A percentile compares a stretch with the other conserved stretches of the same genome.
These are phyloP conservation scores for Rosa rugosa DNA, from an alignment of 306 rosid species.

Conservation along the genomic window DNA sequence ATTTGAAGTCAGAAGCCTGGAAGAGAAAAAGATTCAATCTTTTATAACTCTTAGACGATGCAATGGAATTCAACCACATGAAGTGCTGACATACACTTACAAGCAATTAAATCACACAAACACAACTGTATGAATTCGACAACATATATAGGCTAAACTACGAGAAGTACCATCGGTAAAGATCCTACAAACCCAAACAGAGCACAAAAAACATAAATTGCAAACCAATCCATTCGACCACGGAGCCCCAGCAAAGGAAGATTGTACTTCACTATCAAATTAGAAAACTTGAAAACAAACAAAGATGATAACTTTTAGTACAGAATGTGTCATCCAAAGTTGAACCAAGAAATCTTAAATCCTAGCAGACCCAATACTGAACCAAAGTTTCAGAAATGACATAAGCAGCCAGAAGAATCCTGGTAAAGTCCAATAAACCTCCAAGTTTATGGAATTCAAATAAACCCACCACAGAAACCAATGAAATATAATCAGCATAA, in stretches of 20 bases:
- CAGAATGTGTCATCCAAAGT: background rate
- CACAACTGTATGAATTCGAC: background rate
- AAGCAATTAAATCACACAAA: background rate
- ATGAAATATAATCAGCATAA: background rate
- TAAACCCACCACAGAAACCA: background rate
- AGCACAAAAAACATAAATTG: background rate
- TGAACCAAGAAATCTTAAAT: background rate
- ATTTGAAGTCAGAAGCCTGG: background rate
- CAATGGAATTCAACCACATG: background rate
- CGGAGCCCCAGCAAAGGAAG: background rate
- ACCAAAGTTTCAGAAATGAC: constrained; percentile 21
- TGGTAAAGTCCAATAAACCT: background rate
- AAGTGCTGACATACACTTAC: background rate
- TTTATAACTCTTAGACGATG: background rate
- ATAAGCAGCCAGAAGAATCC: constrained; percentile 20
- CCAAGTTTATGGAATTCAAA: constrained; percentile 12
- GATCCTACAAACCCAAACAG: background rate
- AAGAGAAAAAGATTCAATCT: background rate
- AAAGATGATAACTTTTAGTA: constrained; percentile 1
- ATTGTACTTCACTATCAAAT: background rate
- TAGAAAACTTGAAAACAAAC: constrained; percentile 2
- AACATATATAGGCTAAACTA: background rate
- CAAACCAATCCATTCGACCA: constrained; percentile 1
- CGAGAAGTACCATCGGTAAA: background rate
- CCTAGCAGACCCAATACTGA: constrained; percentile 12